Evolutionary conservation across 768 basidiomycete genomes (phyloP), one percentile per base, ranked within the genome.

Genomic region (Pholiota microspora): DNA sequence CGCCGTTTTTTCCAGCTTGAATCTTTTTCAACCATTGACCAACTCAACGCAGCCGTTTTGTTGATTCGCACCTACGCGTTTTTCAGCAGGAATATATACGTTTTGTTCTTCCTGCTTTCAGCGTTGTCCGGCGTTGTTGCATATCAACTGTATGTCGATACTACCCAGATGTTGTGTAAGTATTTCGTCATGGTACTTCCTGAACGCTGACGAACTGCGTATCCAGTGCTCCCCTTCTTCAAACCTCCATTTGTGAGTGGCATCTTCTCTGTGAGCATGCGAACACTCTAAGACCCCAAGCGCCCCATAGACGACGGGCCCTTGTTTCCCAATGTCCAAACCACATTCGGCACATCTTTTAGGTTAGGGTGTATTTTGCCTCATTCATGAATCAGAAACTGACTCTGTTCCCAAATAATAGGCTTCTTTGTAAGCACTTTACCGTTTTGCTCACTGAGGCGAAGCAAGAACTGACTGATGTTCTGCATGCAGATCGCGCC

Each of bases 1-100:
- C 57, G 77, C 71, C 29, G 27, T n/a, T 21, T 55, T 55, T 52
- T 54, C 54, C 36, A 16, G 9, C 31, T 10, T 21, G 10, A 12
- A 38, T 38, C 4, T 27, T 15, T 52, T 7, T 54, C 28, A 64
- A 54, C 44, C 56, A 57, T 46, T 58, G 31, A 52, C 60, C 8
- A 10, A 13, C 29, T 44, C 51, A 28, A 21, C 59, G 53, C 60
- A 89, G 86, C 84, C 58, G 87, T 92, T 50, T 80, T 92, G 47
- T 79, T 92, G 59, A 92, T 92, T 56, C 83, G 89, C 57, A 92
- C 89, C 38, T 92, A 90, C 62, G 89, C 89, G 2, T 92, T 92
- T 71, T 91, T 91, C 77, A 89, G 89, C 62, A 81, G 87, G 58
- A 92, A 90, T 62, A 66, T 76, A 51, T 86, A 83, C 64, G 70